Conservation (phyloP, 352 stramenopile species). For the Phytophthora rubi region DNA sequence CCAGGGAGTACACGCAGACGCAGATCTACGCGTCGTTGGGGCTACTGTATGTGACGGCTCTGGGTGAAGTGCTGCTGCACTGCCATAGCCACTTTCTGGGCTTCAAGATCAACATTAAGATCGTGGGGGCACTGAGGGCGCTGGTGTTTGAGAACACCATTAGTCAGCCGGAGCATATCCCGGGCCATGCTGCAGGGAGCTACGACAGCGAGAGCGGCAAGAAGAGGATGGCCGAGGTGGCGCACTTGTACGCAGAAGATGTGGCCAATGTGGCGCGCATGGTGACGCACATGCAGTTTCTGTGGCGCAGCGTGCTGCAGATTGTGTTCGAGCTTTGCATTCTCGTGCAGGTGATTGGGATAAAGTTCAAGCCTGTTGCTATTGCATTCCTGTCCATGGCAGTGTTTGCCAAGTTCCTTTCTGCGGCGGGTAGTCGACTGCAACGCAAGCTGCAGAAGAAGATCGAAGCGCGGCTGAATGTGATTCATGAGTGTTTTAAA, state of each 20-base stretch:
- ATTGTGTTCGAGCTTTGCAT: conserved; percentile 45
- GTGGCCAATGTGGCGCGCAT: conserved; percentile 31
- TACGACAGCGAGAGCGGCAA: conserved; percentile 33
- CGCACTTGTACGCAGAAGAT: conserved; percentile 43
- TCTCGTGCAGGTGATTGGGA: conserved; percentile 45
- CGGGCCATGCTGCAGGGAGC: conserved; percentile 27
- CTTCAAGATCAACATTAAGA: conserved; percentile 47
- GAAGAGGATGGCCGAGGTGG: conserved; percentile 46
- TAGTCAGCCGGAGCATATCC: conserved; percentile 28
- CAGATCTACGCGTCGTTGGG: conserved; percentile 33
- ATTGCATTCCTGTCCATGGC: conserved; percentile 36
- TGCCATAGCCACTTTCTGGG: conserved; percentile 40
- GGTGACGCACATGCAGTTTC: conserved; percentile 36
- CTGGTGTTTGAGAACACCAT: conserved; percentile 52
- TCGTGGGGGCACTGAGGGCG: conserved; percentile 38
- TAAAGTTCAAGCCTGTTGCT: conserved; percentile 36
- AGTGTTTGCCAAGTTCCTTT: conserved; percentile 31
- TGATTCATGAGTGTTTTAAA: conserved; percentile 59
- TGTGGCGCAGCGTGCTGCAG: conserved; percentile 41
- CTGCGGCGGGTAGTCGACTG: conserved; percentile 25
- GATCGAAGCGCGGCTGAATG: conserved; percentile 35
- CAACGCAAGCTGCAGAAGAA: conserved; percentile 33
- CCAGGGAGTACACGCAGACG: conserved; percentile 29
- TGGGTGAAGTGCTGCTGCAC: conserved; percentile 37
- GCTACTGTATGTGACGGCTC: conserved; percentile 36